Percentiles rank a stretch among this genome's conserved stretches.
Conservation (phyloP, 129 eudicot genomes). For the Artemisia argyi region DNA sequence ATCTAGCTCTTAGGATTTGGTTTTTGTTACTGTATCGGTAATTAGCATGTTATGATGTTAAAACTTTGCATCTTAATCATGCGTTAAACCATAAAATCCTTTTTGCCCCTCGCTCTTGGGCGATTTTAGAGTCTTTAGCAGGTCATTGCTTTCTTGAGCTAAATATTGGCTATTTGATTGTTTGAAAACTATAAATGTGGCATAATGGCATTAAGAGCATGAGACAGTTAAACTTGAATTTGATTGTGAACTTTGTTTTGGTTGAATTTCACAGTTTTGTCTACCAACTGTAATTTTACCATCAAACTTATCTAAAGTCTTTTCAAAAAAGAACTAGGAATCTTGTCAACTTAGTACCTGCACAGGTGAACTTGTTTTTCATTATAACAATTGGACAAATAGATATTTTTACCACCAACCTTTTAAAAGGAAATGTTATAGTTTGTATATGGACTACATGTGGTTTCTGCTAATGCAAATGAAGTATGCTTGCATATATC, state of each 20-base stretch:
- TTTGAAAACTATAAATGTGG: background rate
- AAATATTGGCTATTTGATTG: conserved; percentile 3
- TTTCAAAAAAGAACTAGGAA: background rate
- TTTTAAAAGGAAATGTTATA: background rate
- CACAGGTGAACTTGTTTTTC: background rate
- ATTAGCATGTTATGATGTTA: background rate
- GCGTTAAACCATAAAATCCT: background rate
- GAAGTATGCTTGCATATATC: conserved; percentile 4
- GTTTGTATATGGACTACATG: background rate
- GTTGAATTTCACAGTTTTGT: conserved; percentile 2
- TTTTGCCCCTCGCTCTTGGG: background rate
- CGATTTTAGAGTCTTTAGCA: background rate
- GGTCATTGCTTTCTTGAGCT: background rate
- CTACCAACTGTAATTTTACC: background rate
- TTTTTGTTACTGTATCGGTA: background rate
- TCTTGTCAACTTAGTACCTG: background rate
- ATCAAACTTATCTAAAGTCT: background rate
- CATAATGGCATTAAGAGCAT: too few relatives aligned
- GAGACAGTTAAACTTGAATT: background rate
- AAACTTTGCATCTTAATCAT: background rate
- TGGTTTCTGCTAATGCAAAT: background rate
- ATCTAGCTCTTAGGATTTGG: background rate
- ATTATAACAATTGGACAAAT: background rate
- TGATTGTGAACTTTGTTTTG: too few relatives aligned
- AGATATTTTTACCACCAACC: background rate